Evolutionary conservation across 495 filamentous ascomycete species (phyloP).

Genomic region (Penicillium chermesinum): DNA sequence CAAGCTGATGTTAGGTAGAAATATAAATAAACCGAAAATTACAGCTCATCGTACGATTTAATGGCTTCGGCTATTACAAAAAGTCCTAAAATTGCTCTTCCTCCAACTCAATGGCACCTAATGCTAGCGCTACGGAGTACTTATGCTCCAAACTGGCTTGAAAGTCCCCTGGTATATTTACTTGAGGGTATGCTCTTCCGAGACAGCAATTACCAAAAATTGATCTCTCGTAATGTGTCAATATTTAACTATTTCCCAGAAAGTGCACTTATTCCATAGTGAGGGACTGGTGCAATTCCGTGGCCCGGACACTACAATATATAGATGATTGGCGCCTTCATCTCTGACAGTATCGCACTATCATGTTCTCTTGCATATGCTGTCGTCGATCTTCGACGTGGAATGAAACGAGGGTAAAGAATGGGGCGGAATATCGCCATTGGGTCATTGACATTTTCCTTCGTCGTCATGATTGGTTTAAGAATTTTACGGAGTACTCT

Average conservation of each 20-base stretch:
- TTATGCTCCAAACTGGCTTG: neutral
- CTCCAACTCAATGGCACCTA: neutral
- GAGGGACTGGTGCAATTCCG: constrained; percentile 5
- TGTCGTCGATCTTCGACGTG: constrained; percentile 9
- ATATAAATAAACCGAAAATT: too few species aligned
- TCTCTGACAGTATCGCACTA: constrained; percentile 14
- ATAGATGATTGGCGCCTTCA: constrained; percentile 10
- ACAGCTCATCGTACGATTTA: too few species aligned
- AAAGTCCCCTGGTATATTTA: neutral
- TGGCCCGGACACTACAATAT: constrained; percentile 8
- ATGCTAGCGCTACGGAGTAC: neutral
- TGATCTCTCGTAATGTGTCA: constrained; percentile 18
- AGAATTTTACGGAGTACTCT: neutral
- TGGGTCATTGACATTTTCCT: constrained; percentile 4
- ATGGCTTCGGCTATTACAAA: too few species aligned
- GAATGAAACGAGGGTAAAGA: constrained; percentile 5
- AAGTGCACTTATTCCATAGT: constrained; percentile 16
- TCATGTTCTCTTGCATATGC: constrained; percentile 11
- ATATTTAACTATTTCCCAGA: constrained; percentile 3
- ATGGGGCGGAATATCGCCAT: constrained; percentile 14
- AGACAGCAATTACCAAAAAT: constrained; percentile 17
- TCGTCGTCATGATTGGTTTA: constrained; percentile 10
- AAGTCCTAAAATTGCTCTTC: neutral
- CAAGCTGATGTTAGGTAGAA: too few species aligned
- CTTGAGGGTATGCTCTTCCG: constrained; percentile 8